Percentiles rank a stretch among this genome's conserved stretches.
These are phyloP conservation scores for Hypoxylon perforatum DNA, from an alignment of 495 filamentous ascomycete species.

Conservation along the genomic window DNA sequence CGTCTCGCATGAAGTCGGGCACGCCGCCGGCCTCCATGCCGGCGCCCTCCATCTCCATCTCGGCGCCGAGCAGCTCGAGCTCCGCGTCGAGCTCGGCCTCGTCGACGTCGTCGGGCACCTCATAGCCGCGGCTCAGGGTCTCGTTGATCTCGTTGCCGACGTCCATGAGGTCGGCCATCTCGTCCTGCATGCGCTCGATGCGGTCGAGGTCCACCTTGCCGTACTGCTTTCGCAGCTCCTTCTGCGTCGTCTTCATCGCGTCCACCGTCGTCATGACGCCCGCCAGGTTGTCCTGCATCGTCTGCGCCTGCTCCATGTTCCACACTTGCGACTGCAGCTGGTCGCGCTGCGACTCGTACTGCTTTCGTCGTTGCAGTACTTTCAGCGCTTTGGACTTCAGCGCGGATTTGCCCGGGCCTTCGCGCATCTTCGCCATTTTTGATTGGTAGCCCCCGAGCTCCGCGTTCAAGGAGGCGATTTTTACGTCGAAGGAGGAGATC, in stretches of 20 bases:
- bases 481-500: conserved; percentile 91
- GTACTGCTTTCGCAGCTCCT: conserved; percentile 92
- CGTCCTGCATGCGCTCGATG: conserved; percentile 97
- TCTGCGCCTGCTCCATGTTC: conserved; percentile 99
- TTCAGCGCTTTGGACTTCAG: conserved; percentile 96
- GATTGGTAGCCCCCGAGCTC: conserved; percentile 90
- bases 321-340: conserved; percentile 94
- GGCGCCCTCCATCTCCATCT: conserved; percentile 77
- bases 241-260: conserved; percentile 96
- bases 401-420: conserved; percentile 93
- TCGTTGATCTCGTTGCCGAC: conserved; percentile 99
- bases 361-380: conserved; percentile 93
- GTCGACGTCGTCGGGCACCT: conserved; percentile 97
- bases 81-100: conserved; percentile 98
- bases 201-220: conserved; percentile 97
- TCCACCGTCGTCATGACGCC: conserved; percentile 99
- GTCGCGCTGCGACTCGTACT: conserved; percentile 94
- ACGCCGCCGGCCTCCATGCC: conserved; percentile 69
- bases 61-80: conserved; percentile 91
- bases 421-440: conserved; percentile 92
- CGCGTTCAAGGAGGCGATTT: conserved; percentile 89
- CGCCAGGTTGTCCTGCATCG: conserved; percentile 99
- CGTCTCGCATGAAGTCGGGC: conserved; percentile 90
- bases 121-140: conserved; percentile 91
- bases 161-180: conserved; percentile 98